Base-by-base conservation (phyloP, 2,329 filamentous ascomycete species). In the Apiospora malaysiana region DNA sequence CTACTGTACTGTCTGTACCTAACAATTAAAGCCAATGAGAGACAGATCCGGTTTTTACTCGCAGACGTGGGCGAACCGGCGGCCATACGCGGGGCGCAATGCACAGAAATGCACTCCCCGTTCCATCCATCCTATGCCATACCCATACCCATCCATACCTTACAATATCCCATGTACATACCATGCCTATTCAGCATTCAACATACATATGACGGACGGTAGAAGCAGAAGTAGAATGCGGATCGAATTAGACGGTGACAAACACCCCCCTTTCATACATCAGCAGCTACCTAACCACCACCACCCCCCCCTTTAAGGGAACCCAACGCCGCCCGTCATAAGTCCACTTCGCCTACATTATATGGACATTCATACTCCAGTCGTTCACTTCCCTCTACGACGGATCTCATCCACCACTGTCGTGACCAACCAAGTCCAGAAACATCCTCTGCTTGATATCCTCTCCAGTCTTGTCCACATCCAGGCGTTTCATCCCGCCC, bases 391-490 rank as follows among this genome's bases (percentile, higher is more conserved):
- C 25, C 43, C 32, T 68, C n/a, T 68, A 49, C 37, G 49, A 65
- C 49, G 66, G 49, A 37, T 49, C 56, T 51, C 40, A 18, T 68
- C 69, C 69, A 70, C 68, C 65, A 68, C 21, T 42, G 27, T 47
- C 25, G 16, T 21, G 43, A 42, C 70, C 70, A 71, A 71, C 70
- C 66, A 71, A 69, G 47, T 32, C 66, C 32, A 66, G 9, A 63
- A 46, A 37, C 23, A 51, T 51, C 47, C n/a, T 51, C 25, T 25
- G 47, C 51, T 27, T 59, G 51, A 51, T n/a, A 37, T 21, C 56
- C 56, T 63, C 56, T 63, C 56, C 32, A 40, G 56, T 63, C 32
- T n/a, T 63, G 56, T 12, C 56, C 56, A 63, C 56, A 63, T 67
- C 43, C 69, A 59, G 70, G 65, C 56, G 69, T 68, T 69, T 69